A percentile compares a stretch with the other conserved stretches of the same genome.
These are phyloP conservation scores for Termitomyces sp. DNA, from an alignment of 768 basidiomycete species.

Conservation along the genomic window DNA sequence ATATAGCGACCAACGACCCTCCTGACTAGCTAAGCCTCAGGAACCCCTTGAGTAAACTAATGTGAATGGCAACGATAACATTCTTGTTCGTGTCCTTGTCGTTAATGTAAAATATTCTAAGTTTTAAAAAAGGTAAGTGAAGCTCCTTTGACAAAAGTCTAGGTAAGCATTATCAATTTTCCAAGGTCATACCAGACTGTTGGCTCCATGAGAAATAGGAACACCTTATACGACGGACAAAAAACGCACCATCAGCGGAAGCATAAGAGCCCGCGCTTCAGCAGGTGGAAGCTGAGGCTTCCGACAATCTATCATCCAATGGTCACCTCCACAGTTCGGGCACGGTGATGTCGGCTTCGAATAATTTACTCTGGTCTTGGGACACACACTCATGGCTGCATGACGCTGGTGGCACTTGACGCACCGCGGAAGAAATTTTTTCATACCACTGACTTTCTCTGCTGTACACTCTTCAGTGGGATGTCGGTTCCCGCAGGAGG, in stretches of 20 bases:
- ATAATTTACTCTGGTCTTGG: not conserved
- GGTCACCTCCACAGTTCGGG: conserved; percentile 13
- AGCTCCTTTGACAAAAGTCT: not conserved
- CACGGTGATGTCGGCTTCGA: not conserved
- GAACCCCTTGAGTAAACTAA: no score
- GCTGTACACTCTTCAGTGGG: not conserved
- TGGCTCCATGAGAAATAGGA: not conserved
- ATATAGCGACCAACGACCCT: no score
- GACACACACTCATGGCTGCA: conserved; percentile 5
- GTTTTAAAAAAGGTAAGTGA: not conserved
- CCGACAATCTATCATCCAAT: conserved; percentile 16
- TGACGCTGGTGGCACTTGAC: not conserved
- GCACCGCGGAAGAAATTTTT: not conserved
- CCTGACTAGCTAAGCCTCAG: no score
- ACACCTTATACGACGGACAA: not conserved
- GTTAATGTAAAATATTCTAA: not conserved
- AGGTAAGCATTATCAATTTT: not conserved
- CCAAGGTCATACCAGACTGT: not conserved
- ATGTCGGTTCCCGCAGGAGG: conserved; percentile 4
- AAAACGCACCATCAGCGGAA: conserved; percentile 4
- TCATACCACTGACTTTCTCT: not conserved
- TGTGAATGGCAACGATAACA: no score
- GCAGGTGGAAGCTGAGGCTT: conserved; percentile 8
- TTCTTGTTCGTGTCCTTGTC: no score
- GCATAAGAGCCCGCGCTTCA: conserved; percentile 5